Evolutionary conservation across 2,329 filamentous ascomycete species (phyloP).

Genomic region (Onygena corvina): DNA sequence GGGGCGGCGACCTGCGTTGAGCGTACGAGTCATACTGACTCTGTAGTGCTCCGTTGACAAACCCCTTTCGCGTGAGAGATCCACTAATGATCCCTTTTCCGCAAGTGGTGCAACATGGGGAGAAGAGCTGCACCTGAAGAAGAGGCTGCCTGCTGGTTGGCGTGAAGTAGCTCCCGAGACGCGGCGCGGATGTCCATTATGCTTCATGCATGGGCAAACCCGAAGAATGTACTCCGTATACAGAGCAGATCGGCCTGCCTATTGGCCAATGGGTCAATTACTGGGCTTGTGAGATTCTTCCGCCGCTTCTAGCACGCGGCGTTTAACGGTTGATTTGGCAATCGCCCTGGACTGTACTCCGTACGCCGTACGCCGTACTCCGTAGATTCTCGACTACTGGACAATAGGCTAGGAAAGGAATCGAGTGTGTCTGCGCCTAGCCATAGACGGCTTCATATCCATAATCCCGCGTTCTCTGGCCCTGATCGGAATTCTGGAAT

Average conservation of each 20-base stretch:
- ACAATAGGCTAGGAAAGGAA: too few species aligned
- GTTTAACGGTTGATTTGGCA: neutral
- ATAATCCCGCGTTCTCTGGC: neutral
- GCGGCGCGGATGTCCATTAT: too few species aligned
- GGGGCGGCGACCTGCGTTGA: neutral
- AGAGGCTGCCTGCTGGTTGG: neutral
- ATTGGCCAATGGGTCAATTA: neutral
- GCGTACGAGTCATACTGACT: too few species aligned
- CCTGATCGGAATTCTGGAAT: slow-evolving; percentile 6
- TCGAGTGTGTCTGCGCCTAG: neutral
- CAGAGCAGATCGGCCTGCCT: neutral
- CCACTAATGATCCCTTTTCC: slow-evolving; percentile 4
- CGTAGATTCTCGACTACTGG: too few species aligned
- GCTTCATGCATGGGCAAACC: neutral
- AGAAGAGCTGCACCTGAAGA: neutral
- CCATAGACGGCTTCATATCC: neutral
- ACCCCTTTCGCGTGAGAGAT: neutral
- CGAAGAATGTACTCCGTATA: too few species aligned
- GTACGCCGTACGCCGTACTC: too few species aligned
- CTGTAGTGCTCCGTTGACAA: too few species aligned
- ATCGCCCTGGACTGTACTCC: too few species aligned
- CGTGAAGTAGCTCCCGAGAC: slow-evolving; percentile 1
- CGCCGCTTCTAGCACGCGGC: neutral
- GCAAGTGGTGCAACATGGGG: slow-evolving; percentile 8
- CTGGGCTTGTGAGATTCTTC: neutral